These are phyloP conservation scores for Styphnolobium japonicum DNA, from an alignment of 306 rosid genomes.

Conservation along the genomic window DNA sequence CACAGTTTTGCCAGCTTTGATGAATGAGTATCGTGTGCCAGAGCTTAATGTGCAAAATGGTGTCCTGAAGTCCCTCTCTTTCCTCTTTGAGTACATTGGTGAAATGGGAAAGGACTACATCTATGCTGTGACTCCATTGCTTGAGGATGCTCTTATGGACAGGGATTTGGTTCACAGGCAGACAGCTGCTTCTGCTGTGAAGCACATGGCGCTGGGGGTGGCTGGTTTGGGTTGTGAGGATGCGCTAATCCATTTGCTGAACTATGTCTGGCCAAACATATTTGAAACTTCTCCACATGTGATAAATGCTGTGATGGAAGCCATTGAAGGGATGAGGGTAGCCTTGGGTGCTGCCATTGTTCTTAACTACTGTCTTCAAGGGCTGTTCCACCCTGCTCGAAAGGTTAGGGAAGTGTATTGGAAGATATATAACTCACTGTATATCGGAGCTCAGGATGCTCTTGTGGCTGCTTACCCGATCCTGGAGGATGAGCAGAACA, in stretches of 20 bases:
- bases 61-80: constrained; percentile 70
- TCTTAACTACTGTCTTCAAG: constrained; percentile 73
- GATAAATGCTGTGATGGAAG: constrained; percentile 80
- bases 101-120: constrained; percentile 85
- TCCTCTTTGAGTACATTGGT: constrained; percentile 75
- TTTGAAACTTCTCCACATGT: constrained; percentile 80
- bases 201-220: constrained; percentile 83
- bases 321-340: constrained; percentile 81
- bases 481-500: constrained; percentile 62
- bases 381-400: constrained; percentile 75
- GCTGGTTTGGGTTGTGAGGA: constrained; percentile 84
- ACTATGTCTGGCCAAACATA: constrained; percentile 76
- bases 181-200: constrained; percentile 80
- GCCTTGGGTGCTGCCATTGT: constrained; percentile 73
- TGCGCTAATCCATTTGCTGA: constrained; percentile 61
- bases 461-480: constrained; percentile 70
- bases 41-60: constrained; percentile 81
- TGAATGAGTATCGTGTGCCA: constrained; percentile 81
- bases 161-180: constrained; percentile 79
- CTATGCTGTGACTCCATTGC: constrained; percentile 74
- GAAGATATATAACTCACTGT: constrained; percentile 72
- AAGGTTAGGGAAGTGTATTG: constrained; percentile 82
- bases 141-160: constrained; percentile 78
- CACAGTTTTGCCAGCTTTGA: constrained; percentile 71
- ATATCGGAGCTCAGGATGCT: constrained; percentile 77